Conservation (phyloP, 257 asterid species). For the Cordia subcordata region DNA sequence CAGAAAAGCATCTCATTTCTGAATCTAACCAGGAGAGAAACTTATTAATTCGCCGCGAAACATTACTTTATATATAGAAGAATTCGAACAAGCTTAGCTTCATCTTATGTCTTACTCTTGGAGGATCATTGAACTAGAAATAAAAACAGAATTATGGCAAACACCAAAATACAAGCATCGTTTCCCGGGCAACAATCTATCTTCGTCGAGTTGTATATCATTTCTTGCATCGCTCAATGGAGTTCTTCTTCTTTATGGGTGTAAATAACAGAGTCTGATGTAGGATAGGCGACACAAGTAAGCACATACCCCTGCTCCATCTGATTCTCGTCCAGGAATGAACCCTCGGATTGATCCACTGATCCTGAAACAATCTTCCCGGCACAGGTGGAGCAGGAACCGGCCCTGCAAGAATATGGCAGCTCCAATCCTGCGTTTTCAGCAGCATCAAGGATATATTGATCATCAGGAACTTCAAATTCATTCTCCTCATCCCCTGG, state of each 20-base stretch:
- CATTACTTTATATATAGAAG: no score
- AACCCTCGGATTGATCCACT: constrained; percentile 43
- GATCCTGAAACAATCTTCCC: constrained; percentile 26
- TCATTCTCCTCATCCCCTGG: constrained; percentile 31
- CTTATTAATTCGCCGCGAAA: no score
- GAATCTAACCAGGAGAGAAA: no score
- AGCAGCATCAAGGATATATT: constrained; percentile 38
- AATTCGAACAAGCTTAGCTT: no score
- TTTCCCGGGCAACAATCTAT: no score
- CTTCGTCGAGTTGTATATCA: no score
- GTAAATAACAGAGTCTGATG: constrained; percentile 30
- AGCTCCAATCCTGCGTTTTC: constrained; percentile 34
- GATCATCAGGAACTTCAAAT: constrained; percentile 34
- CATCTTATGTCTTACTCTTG: no score
- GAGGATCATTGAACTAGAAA: no score
- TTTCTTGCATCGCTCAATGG: constrained; percentile 6
- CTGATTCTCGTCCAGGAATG: constrained; percentile 32
- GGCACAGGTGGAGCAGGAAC: constrained; percentile 41
- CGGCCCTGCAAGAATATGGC: constrained; percentile 43
- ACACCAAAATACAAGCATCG: no score
- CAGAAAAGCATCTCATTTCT: no score
- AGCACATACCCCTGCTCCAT: constrained; percentile 33
- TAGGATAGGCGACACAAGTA: constrained; percentile 37
- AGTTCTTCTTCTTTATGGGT: constrained; percentile 44
- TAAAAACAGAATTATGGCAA: no score